Evolutionary conservation across 768 basidiomycete genomes (phyloP), one percentile per base, ranked within the genome.

Genomic region (Auricularia cornea): DNA sequence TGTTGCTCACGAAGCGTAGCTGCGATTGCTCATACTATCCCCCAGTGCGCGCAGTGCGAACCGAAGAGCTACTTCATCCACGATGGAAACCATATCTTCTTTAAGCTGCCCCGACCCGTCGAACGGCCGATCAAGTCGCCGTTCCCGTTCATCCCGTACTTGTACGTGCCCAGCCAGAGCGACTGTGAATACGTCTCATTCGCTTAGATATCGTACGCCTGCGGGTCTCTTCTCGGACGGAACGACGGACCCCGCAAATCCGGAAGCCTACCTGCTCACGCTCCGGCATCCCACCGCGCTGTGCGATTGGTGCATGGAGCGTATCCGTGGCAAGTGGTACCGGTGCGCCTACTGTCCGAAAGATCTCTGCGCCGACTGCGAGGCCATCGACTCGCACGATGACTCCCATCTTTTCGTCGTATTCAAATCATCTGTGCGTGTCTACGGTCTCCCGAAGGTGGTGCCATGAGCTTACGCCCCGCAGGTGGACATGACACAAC

Each of bases 261-360:
- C 88, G 2, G 80, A 79, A 80, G 89, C 77, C 44, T 92, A 92
- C 72, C 78, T 93, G 12, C 73, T 73, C 18, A 71, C 76, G 35
- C 78, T 94, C 20, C 68, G 79, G 52, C 92, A 94, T 71, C 69
- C 77, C 3, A 76, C 82, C 26, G 89, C 93, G 5, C 73, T 93
- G 5, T 98, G 95, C 68, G 95, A 98, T 75, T 83, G 87, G 54
- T 95, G 95, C 72, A 84, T 93, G 79, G 82, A 80, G 29, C 82
- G 80, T 59, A 95, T 97, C 61, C 76, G 79, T n/a, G 95, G 95
- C 18, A 83, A 85, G 67, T 98, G 95, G 95, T 90, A 87, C 74
- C 84, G 89, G 67, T 98, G 95, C 70, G 92, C 85, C 3, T 92
- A 93, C 70, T 97, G 94, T 70, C 81, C 81, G 5, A 86, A 83